These are phyloP conservation scores for Diaporthe aspalathi DNA, from an alignment of 2,329 filamentous ascomycete genomes.

Conservation along the genomic window DNA sequence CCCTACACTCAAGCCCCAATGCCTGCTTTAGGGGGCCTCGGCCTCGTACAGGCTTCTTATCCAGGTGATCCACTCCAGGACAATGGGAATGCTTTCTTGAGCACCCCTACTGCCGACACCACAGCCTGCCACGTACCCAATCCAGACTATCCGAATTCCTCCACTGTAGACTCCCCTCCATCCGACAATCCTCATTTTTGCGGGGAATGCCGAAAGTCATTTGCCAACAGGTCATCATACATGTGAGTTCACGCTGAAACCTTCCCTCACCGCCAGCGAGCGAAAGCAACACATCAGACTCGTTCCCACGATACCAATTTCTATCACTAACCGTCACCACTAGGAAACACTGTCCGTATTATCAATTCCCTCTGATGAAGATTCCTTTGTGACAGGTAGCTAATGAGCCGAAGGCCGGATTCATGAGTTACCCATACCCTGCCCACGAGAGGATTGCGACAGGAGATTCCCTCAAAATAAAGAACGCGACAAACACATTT, in stretches of 20 bases:
- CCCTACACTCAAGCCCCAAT: background rate
- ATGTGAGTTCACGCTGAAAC: background rate
- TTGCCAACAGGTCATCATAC: background rate
- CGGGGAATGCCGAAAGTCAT: background rate
- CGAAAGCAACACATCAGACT: background rate
- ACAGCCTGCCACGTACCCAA: background rate
- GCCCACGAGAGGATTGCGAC: background rate
- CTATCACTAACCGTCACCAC: background rate
- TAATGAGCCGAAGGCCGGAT: constrained; percentile 2
- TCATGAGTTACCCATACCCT: background rate
- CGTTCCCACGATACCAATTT: background rate
- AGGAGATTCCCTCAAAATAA: constrained; percentile 2
- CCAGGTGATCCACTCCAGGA: background rate
- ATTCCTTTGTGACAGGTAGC: background rate
- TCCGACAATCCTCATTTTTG: background rate
- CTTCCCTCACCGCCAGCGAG: too few relatives aligned
- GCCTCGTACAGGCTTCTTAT: background rate
- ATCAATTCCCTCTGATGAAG: too few relatives aligned
- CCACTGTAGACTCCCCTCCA: background rate
- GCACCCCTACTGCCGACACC: background rate
- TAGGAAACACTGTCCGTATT: background rate
- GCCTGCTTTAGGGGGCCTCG: too few relatives aligned
- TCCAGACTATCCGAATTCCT: too few relatives aligned
- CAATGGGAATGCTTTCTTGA: background rate
- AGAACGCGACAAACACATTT: constrained; percentile 27